A percentile compares a stretch with the other conserved stretches of the same genome.
Evolutionary conservation across 306 rosid genomes (phyloP).

Genomic region (Quercus wislizeni): DNA sequence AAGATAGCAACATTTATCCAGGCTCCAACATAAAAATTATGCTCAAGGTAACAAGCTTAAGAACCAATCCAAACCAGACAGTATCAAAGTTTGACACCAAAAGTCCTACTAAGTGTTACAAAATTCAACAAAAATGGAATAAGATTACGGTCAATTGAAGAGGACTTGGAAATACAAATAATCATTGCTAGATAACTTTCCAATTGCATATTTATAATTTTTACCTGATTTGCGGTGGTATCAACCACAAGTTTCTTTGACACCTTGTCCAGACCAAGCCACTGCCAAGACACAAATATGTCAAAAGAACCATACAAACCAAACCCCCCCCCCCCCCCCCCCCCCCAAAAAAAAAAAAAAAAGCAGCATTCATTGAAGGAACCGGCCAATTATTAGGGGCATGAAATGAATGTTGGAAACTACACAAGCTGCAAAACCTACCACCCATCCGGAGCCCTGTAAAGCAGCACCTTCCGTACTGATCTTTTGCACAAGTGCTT

Average conservation of each 20-base stretch:
- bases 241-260: constrained; percentile 82
- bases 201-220: not conserved
- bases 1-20: not conserved
- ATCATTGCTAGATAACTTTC: not conserved
- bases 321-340: not conserved
- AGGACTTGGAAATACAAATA: not conserved
- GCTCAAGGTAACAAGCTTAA: not conserved
- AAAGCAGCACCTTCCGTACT: constrained; percentile 89
- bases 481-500: constrained; percentile 55
- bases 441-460: constrained; percentile 99
- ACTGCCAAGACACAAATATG: constrained; percentile 47
- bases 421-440: constrained; percentile 40
- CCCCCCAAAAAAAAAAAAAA: not conserved
- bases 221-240: constrained; percentile 94
- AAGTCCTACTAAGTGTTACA: not conserved
- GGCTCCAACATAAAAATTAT: not conserved
- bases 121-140: not conserved
- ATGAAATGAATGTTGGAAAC: constrained; percentile 6
- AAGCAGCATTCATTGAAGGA: not conserved
- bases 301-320: constrained; percentile 14
- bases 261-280: constrained; percentile 96
- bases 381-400: not conserved
- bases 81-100: not conserved
- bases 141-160: not conserved
- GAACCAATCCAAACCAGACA: not conserved